These are phyloP conservation scores for Camelina laxa DNA, from an alignment of 345 rosid genomes.

Conservation along the genomic window DNA sequence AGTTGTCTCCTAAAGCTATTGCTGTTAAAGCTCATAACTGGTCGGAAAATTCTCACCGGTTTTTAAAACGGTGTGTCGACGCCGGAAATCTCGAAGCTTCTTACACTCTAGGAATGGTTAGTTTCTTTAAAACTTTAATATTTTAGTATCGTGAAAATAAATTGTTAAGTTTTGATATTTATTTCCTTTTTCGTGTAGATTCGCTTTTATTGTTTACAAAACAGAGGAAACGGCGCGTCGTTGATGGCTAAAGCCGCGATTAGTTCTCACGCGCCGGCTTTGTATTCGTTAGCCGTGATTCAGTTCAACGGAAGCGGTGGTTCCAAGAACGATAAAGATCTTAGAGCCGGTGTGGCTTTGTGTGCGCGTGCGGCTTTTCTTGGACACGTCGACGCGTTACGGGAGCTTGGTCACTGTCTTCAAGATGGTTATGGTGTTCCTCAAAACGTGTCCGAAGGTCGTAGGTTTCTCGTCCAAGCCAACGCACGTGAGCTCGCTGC, in stretches of 20 bases:
- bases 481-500: conserved; percentile 88
- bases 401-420: conserved; percentile 98
- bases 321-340: conserved; percentile 86
- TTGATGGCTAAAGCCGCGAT: conserved; percentile 97
- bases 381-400: conserved; percentile 88
- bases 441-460: conserved; percentile 78
- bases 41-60: conserved; percentile 87
- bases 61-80: conserved; percentile 75
- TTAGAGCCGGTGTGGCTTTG: conserved; percentile 88
- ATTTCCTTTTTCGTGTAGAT: conserved; percentile 51
- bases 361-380: conserved; percentile 93
- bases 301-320: conserved; percentile 99
- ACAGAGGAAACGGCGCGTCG: conserved; percentile 85
- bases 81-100: conserved; percentile 93
- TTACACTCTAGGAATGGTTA: conserved; percentile 96
- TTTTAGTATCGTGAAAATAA: neutral
- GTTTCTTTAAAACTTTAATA: neutral
- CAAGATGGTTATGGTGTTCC: conserved; percentile 98
- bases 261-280: conserved; percentile 79
- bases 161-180: neutral
- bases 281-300: conserved; percentile 84
- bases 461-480: conserved; percentile 92
- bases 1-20: conserved; percentile 61
- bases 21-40: conserved; percentile 70
- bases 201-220: conserved; percentile 86